Evolutionary conservation across 2,329 filamentous ascomycete genomes (phyloP).

Genomic region (Pseudogymnoascus destructans): DNA sequence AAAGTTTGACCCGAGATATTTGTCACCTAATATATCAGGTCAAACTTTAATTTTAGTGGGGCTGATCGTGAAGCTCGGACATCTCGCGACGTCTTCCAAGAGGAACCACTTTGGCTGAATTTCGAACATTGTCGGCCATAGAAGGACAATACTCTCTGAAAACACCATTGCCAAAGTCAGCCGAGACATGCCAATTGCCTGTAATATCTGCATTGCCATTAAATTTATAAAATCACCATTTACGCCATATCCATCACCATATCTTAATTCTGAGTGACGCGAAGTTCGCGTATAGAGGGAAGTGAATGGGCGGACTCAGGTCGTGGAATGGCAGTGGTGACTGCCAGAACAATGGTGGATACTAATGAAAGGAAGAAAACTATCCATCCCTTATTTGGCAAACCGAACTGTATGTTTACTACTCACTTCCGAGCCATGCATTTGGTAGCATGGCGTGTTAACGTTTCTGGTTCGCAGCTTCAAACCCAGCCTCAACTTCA

Average conservation of each 20-base stretch:
- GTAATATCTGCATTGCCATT: not conserved
- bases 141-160: not conserved
- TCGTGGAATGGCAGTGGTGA: slow-evolving; percentile 22
- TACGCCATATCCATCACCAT: not conserved
- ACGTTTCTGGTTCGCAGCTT: not conserved
- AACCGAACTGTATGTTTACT: slow-evolving; percentile 19
- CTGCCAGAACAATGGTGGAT: slow-evolving; percentile 22
- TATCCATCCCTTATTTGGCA: slow-evolving; percentile 25
- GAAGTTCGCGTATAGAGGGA: slow-evolving; percentile 18
- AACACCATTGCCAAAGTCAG: not conserved
- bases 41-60: not conserved
- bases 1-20: slow-evolving; percentile 4
- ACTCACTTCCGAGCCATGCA: not conserved
- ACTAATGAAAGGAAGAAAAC: slow-evolving; percentile 20
- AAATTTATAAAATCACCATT: not conserved
- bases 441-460: not conserved
- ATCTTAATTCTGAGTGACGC: slow-evolving; percentile 14
- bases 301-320: slow-evolving; percentile 6
- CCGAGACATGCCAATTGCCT: not conserved
- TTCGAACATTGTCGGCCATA: not conserved
- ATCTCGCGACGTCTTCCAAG: slow-evolving; percentile 4
- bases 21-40: not conserved
- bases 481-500: not conserved
- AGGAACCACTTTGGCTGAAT: slow-evolving; percentile 8
- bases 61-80: not conserved